Conservation (phyloP, 805 yeast genomes). For the Cyberlindnera samutprakarnensis region DNA sequence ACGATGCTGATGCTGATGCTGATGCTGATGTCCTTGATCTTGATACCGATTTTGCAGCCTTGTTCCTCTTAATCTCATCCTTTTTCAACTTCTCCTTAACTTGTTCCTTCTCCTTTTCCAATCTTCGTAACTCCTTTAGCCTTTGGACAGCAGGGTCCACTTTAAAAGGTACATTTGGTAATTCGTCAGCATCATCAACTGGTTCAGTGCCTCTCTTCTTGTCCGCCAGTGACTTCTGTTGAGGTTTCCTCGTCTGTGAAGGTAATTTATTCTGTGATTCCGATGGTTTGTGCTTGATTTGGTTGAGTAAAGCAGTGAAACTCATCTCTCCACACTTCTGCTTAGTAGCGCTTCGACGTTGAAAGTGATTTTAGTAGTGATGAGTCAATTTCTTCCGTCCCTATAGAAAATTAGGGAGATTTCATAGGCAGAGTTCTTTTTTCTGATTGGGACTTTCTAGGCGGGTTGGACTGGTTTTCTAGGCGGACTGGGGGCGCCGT, state of each 20-base stretch:
- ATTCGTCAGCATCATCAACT: neutral
- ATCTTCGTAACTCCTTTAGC: constrained; percentile 56
- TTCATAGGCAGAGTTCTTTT: no score
- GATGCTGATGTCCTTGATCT: neutral
- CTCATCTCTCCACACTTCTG: constrained; percentile 7
- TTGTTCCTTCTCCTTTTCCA: constrained; percentile 37
- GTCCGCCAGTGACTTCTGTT: neutral
- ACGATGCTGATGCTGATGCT: neutral
- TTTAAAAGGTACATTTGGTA: constrained; percentile 14
- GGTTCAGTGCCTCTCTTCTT: neutral
- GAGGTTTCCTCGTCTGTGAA: no score
- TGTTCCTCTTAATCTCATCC: no score
- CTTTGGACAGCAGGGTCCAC: constrained; percentile 68
- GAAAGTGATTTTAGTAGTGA: no score
- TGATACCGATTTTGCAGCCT: constrained; percentile 7
- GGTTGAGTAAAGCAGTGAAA: constrained; percentile 14
- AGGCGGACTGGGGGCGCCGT: no score
- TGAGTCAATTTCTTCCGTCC: no score
- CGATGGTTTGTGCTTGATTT: constrained; percentile 13
- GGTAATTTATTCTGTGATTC: neutral
- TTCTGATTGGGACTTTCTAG: no score
- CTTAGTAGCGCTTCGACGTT: no score
- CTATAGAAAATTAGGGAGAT: no score
- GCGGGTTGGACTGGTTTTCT: no score
- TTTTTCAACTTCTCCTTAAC: no score